Evolutionary conservation across 352 stramenopile genomes (phyloP), one percentile per base, ranked within the genome.

Genomic region (Phytopythium chamaehyphon): DNA sequence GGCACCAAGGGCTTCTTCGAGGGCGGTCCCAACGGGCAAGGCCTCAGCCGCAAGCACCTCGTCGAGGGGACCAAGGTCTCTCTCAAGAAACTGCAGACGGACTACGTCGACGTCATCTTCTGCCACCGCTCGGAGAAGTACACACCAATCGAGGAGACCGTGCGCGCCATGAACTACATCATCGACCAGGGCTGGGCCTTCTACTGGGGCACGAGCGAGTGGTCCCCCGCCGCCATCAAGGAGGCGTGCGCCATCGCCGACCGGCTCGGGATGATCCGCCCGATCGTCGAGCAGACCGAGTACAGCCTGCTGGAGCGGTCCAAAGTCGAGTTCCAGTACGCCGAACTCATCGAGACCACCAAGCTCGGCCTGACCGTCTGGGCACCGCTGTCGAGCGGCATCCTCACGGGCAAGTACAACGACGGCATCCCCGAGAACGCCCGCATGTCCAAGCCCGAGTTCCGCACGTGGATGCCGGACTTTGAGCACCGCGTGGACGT

Each of bases 301-400:
- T 86, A 86, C 61, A 82, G 86, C 61, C 80, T 86, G 31, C 81
- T 86, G 47, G 59, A 84, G 23, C 67, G 74, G 24, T 61, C 79
- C 46, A 55, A 61, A 9, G 67, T 86, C 19, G 74, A 86, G 55
- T 73, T 71, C 40, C 69, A 78, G 23, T 86, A 78, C 59, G 33
- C 68, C 36, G 66, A 76, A 18, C 52, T 86, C 36, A 87, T 73
- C 56, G 63, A 71, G 54, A 69, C 62, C 38, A 83, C 82, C 62
- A 81, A 81, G 26, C 26, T 83, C 22, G 76, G 66, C 2, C 52
- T 75, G 46, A 87, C 71, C n/a, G 77, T 69, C 22, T 87, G 73
- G 63, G 76, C 62, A 11, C 71, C 74, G 6, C 47, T 87, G 21
- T 62, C 18, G 1, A 68, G 57, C 16, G 76, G 76, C 3, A 42